Base-by-base conservation (phyloP, 805 yeast genomes). In the Saccharomycopsis sp. region DNA sequence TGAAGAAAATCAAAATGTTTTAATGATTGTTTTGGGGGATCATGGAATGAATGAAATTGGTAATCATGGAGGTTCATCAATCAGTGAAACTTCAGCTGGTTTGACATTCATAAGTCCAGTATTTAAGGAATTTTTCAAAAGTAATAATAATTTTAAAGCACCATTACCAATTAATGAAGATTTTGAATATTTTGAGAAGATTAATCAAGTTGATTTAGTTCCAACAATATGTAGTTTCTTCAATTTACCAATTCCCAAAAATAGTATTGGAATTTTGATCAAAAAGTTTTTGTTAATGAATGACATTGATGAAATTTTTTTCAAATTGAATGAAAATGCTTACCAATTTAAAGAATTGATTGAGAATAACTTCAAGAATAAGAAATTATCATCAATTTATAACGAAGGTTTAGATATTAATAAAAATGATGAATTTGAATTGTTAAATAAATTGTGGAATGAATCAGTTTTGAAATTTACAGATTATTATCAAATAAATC, bases 21-120 rank as follows among this genome's bases (percentile, higher is more conserved):
- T 92, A 36, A 58, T 89, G 18, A 72, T 88, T 4, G 72, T 88
- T 0, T 61, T 83, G 66, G 97, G 97, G 0, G 97, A 88, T 52
- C 97, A 88, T 57, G 97, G 96, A 5, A 86, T 86, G 96, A 95
- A 85, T 54, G 68, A 72, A n/a, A 80, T 88, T 0, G 95, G 95
- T 1, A 89, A 88, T 52, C 97, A 92, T 57, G 99, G 99, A 5
- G 99, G 97, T 1, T 84, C 96, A 0, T 82, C 96, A 3, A 56
- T 69, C 0, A 95, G 96, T 2, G 99, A 92, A 58, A 89, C 96
- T 0, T 81, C 87, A 13, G 80, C 98, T 1, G 96, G 81, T 0
- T 52, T 92, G 52, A 61, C 76, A 1, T 67, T 89, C 32, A 61
- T 82, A 0, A 79, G 96, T 0, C 74, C 79, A 6, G 69, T 70